phyloP scores from a whole-genome alignment of 805 yeast genomes.

The Candida boleticola region DNA sequence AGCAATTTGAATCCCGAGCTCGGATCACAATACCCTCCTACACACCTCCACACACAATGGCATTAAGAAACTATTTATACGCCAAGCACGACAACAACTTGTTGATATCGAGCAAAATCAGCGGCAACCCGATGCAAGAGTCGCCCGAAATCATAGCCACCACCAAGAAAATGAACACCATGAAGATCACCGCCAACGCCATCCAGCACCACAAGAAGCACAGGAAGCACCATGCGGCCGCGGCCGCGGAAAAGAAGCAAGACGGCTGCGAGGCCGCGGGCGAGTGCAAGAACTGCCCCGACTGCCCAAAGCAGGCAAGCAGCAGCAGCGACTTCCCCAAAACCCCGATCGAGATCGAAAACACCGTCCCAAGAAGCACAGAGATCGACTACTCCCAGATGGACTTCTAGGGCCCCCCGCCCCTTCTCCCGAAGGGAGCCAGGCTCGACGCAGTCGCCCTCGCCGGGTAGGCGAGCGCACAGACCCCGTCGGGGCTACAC shows the following conservation, averaged over 20 bases:
- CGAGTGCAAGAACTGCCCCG: slow-evolving; percentile 29
- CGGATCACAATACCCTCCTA: background rate
- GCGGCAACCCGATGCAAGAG: slow-evolving; percentile 11
- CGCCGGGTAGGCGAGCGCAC: too few relatives aligned
- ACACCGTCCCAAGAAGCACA: slow-evolving; percentile 3
- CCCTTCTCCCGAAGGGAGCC: too few relatives aligned
- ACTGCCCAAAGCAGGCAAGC: slow-evolving; percentile 22
- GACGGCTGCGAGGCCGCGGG: slow-evolving; percentile 7
- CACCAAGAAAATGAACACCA: slow-evolving; percentile 1
- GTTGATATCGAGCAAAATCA: slow-evolving; percentile 14
- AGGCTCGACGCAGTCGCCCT: too few relatives aligned
- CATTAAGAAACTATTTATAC: slow-evolving; percentile 40
- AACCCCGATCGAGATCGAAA: slow-evolving; percentile 10
- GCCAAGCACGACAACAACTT: slow-evolving; percentile 33
- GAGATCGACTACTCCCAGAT: slow-evolving; percentile 6
- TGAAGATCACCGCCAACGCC: background rate
- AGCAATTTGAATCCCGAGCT: too few relatives aligned
- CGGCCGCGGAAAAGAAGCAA: background rate
- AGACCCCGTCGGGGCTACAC: too few relatives aligned
- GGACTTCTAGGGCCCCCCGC: background rate
- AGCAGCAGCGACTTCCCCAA: slow-evolving; percentile 7
- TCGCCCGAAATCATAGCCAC: slow-evolving; percentile 4
- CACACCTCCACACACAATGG: slow-evolving; percentile 21
- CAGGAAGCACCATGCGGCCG: background rate
- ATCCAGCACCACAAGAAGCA: background rate